Evolutionary conservation across 768 basidiomycete genomes (phyloP).

Genomic region (Termitomyces sp.): DNA sequence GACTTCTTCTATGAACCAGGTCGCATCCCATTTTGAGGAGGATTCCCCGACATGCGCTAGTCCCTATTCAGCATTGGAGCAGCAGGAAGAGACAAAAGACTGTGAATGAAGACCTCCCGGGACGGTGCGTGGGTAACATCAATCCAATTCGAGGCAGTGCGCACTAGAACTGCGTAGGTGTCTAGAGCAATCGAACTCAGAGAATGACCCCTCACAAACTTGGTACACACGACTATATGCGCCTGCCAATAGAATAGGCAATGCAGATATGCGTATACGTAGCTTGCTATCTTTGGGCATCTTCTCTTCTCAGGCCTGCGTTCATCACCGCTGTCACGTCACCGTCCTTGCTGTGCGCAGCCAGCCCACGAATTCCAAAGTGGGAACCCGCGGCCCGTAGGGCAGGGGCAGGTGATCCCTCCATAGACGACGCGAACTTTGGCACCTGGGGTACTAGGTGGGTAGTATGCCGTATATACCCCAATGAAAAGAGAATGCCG

Average conservation of each 20-base stretch:
- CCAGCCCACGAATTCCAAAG: neutral
- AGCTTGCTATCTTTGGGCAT: neutral
- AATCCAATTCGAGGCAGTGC: neutral
- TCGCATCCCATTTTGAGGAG: constrained; percentile 1
- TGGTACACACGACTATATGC: neutral
- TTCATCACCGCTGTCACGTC: constrained; percentile 3
- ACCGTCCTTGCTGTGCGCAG: neutral
- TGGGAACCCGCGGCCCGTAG: neutral
- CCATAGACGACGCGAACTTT: neutral
- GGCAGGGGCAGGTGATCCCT: neutral
- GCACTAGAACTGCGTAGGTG: neutral
- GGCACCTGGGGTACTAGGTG: neutral
- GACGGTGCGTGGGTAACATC: neutral
- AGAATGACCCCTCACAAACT: neutral
- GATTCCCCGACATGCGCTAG: neutral
- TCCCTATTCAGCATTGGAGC: neutral
- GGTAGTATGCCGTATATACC: neutral
- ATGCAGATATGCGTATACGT: neutral
- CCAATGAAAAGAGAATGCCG: neutral
- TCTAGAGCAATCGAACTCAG: neutral
- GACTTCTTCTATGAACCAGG: constrained; percentile 10
- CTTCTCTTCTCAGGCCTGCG: constrained; percentile 7
- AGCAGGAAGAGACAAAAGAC: neutral
- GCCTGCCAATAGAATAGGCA: neutral
- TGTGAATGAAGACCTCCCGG: neutral